A percentile compares a stretch with the other conserved stretches of the same genome.
Evolutionary conservation across 345 rosid genomes (phyloP).

Genomic region (Turritis glabra): DNA sequence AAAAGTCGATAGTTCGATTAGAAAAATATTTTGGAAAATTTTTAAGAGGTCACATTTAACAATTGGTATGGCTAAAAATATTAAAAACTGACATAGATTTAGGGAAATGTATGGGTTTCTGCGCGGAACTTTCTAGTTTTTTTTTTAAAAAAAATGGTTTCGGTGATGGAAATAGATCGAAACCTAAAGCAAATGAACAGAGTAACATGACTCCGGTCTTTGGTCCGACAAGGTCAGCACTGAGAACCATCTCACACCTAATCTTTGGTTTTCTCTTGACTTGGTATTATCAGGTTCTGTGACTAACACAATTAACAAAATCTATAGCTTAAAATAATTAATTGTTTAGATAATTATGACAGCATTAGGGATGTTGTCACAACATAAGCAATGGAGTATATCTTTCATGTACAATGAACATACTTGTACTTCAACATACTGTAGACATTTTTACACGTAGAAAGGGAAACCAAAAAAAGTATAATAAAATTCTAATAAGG

Average conservation of each 20-base stretch:
- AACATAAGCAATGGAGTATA: constrained; percentile 3
- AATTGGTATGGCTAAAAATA: too few relatives aligned
- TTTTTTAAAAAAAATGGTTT: not conserved
- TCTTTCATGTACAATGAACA: constrained; percentile 23
- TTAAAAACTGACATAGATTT: too few relatives aligned
- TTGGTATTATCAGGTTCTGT: not conserved
- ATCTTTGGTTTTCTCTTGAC: constrained; percentile 24
- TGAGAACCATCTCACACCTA: constrained; percentile 30
- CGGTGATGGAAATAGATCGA: constrained; percentile 31
- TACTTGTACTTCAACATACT: constrained; percentile 35
- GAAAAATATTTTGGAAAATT: too few relatives aligned
- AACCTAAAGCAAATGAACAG: constrained; percentile 31
- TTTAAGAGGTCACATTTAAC: too few relatives aligned
- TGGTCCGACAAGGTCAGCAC: constrained; percentile 33
- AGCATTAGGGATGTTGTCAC: too few relatives aligned
- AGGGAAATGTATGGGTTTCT: too few relatives aligned
- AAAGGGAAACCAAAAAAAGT: not conserved
- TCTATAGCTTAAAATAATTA: not conserved
- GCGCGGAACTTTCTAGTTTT: too few relatives aligned
- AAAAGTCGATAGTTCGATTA: too few relatives aligned
- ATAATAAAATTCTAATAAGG: constrained; percentile 20
- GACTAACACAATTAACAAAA: not conserved
- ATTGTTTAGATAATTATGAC: constrained; percentile 2
- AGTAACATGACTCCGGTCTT: constrained; percentile 18
- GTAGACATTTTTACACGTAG: constrained; percentile 31